phyloP scores from a whole-genome alignment of 208 protist species.

The Leishmania mexicana region DNA sequence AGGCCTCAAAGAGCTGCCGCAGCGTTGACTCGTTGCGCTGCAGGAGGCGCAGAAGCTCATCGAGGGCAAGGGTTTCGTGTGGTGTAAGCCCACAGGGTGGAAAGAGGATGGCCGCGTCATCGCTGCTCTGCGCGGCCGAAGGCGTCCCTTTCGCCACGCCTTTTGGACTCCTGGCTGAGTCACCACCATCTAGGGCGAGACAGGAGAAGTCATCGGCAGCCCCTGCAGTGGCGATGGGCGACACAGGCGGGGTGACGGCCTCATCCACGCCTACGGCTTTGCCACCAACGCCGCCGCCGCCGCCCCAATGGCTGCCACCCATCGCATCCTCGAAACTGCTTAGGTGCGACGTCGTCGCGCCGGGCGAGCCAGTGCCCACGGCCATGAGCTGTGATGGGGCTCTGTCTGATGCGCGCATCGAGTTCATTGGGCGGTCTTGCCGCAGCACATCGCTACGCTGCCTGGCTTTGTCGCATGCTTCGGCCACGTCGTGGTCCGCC shows the following conservation, averaged over 20 bases:
- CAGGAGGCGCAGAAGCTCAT: conserved; percentile 56
- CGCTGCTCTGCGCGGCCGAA: neutral
- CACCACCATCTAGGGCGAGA: conserved; percentile 7
- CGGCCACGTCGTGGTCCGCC: neutral
- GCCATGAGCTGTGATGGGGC: neutral
- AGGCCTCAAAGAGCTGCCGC: conserved; percentile 67
- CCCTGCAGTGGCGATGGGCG: conserved; percentile 17
- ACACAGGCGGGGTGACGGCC: conserved; percentile 21
- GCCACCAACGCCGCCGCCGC: neutral
- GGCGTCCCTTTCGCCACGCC: neutral
- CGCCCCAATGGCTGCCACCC: neutral
- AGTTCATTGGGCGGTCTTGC: neutral
- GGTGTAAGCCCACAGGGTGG: conserved; percentile 1
- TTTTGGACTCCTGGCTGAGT: neutral
- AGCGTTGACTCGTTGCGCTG: conserved; percentile 62
- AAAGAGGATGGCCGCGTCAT: conserved; percentile 1
- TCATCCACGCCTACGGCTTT: neutral
- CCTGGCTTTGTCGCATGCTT: neutral
- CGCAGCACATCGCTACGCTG: neutral
- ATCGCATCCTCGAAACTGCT: neutral
- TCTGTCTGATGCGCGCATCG: neutral
- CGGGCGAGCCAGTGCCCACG: neutral
- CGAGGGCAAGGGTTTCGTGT: conserved; percentile 26
- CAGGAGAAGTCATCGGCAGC: conserved; percentile 20
- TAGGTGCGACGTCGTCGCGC: neutral